Evolutionary conservation across 2,329 filamentous ascomycete species (phyloP).

Genomic region (Colletotrichum aenigma): DNA sequence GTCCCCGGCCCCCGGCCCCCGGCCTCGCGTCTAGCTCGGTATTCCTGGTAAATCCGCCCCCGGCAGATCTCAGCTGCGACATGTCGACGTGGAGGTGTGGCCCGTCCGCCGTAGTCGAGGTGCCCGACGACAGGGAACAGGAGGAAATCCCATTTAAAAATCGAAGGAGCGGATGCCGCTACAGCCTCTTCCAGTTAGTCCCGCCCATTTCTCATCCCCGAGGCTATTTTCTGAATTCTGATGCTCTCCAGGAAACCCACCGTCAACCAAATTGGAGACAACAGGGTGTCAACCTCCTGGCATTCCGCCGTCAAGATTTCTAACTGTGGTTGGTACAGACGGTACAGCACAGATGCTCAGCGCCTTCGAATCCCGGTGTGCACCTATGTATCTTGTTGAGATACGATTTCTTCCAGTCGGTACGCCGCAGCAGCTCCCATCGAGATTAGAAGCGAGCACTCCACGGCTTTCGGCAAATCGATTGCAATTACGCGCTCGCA

Average conservation of each 20-base stretch:
- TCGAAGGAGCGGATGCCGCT: slow-evolving; percentile 9
- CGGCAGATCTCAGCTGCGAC: slow-evolving; percentile 17
- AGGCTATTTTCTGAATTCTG: slow-evolving; percentile 4
- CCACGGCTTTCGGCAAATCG: slow-evolving; percentile 7
- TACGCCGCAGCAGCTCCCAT: not conserved
- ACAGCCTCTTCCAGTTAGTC: not conserved
- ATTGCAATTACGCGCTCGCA: not conserved
- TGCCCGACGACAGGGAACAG: slow-evolving; percentile 7
- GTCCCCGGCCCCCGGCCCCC: not conserved
- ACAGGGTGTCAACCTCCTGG: not conserved
- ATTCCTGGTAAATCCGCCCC: slow-evolving; percentile 17
- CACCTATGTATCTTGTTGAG: not conserved
- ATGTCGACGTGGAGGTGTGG: slow-evolving; percentile 3
- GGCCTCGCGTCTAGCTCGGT: slow-evolving; percentile 16
- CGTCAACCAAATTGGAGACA: not conserved
- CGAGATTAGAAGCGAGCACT: not conserved
- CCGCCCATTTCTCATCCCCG: not conserved
- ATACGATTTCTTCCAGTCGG: not conserved
- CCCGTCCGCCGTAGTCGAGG: not conserved
- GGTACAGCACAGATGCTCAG: not conserved
- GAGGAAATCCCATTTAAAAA: slow-evolving; percentile 14
- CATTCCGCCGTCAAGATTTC: not conserved
- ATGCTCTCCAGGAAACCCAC: slow-evolving; percentile 11
- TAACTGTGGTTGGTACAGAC: not conserved
- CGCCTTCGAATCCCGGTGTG: not conserved